Evolutionary conservation across 768 basidiomycete genomes (phyloP).

Genomic region (Lactarius pseudohatsudake): DNA sequence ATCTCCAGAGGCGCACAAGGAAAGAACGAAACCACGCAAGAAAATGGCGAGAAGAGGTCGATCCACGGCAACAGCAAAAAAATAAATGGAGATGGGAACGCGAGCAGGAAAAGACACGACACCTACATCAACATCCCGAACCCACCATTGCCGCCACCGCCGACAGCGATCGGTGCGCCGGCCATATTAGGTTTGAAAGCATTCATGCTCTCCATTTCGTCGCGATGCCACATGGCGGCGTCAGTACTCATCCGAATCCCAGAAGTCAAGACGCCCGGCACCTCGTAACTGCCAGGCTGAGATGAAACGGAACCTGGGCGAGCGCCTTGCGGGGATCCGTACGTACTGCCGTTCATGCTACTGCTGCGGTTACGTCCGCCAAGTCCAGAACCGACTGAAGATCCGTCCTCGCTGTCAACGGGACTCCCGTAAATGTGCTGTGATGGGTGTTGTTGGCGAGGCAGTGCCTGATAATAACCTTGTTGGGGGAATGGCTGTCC

Average conservation of each 20-base stretch:
- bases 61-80: conserved; percentile 19
- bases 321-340: conserved; percentile 35
- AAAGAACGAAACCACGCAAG: conserved; percentile 10
- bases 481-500: conserved; percentile 30
- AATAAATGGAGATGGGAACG: neutral
- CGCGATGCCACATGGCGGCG: conserved; percentile 33
- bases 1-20: conserved; percentile 17
- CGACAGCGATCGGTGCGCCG: conserved; percentile 38
- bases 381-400: conserved; percentile 40
- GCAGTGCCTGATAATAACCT: conserved; percentile 31
- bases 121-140: conserved; percentile 43
- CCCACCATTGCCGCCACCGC: conserved; percentile 39
- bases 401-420: conserved; percentile 41
- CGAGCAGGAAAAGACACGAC: neutral
- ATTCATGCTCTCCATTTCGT: conserved; percentile 36
- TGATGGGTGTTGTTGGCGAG: conserved; percentile 35
- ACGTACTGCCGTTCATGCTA: conserved; percentile 40
- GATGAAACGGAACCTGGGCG: conserved; percentile 30
- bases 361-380: conserved; percentile 38
- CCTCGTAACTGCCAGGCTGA: conserved; percentile 39
- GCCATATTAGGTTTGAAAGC: conserved; percentile 38
- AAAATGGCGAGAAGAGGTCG: conserved; percentile 5
- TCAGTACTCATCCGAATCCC: conserved; percentile 32
- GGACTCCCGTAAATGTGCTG: conserved; percentile 35
- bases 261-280: conserved; percentile 33